phyloP scores from a whole-genome alignment of 2,329 filamentous ascomycete species.

The Hortaea sp. region DNA sequence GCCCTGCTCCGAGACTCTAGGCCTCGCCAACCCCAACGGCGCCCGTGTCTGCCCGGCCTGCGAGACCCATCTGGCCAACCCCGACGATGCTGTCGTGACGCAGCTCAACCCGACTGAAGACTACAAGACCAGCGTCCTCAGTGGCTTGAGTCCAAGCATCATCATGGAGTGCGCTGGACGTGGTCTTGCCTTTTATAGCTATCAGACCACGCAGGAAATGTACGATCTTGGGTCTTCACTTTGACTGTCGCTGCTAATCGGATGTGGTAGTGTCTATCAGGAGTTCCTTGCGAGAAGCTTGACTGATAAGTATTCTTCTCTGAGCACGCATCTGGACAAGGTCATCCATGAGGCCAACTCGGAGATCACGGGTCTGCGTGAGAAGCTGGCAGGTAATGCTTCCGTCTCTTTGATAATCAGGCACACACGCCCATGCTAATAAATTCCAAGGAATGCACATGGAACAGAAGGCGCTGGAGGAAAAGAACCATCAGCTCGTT shows the following conservation, averaged over 20 bases:
- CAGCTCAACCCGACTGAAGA: conserved; percentile 73
- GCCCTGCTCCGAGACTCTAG: conserved; percentile 56
- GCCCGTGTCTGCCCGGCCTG: conserved; percentile 67
- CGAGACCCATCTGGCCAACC: conserved; percentile 53
- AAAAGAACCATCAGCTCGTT: conserved; percentile 63
- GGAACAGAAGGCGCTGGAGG: conserved; percentile 53
- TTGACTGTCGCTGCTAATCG: not conserved
- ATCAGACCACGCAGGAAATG: conserved; percentile 79
- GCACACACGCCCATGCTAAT: conserved; percentile 2
- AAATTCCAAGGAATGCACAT: conserved; percentile 36
- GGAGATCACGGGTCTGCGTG: conserved; percentile 57
- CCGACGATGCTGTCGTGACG: conserved; percentile 64
- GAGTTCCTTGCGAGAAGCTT: conserved; percentile 62
- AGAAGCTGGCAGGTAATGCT: conserved; percentile 49
- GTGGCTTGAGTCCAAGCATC: conserved; percentile 66
- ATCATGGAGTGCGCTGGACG: conserved; percentile 81
- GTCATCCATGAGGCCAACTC: conserved; percentile 64
- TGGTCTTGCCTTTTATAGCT: conserved; percentile 75
- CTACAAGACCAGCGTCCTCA: conserved; percentile 79
- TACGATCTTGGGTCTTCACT: conserved; percentile 28
- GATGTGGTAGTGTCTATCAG: conserved; percentile 57
- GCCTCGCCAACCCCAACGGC: conserved; percentile 46
- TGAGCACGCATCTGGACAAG: conserved; percentile 61
- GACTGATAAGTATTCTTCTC: conserved; percentile 57
- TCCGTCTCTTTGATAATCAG: not conserved